Percentiles rank a stretch among this genome's conserved stretches.
phyloP scores from a whole-genome alignment of 768 basidiomycete genomes.

The Mycena crocata region DNA sequence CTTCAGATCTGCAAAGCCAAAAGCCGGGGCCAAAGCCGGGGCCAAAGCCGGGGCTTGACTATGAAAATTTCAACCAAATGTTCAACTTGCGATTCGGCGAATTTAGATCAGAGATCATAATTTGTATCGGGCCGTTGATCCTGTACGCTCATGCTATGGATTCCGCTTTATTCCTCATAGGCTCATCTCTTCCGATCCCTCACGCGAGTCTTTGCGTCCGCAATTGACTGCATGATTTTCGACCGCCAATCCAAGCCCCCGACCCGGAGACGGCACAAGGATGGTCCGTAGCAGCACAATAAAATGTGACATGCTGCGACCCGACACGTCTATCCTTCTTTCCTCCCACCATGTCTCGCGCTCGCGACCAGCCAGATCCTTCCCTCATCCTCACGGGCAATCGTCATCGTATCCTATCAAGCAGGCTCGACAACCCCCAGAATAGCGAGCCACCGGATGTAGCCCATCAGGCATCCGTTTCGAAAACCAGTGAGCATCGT shows the following conservation, averaged over 20 bases:
- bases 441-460: conserved; percentile 7
- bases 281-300: background rate
- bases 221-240: background rate
- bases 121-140: no score
- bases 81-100: no score
- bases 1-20: background rate
- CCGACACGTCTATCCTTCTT: background rate
- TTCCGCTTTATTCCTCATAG: no score
- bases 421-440: conserved; percentile 1
- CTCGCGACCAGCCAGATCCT: background rate
- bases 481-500: conserved; percentile 2
- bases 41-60: background rate
- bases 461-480: background rate
- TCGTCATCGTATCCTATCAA: background rate
- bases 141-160: no score
- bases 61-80: no score
- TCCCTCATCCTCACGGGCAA: background rate
- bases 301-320: background rate
- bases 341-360: background rate
- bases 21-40: background rate
- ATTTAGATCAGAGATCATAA: no score
- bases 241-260: background rate
- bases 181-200: background rate
- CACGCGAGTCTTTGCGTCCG: background rate
- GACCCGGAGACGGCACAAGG: no score